Evolutionary conservation across 225 moss, liverwort and hornwort genomes (phyloP).

Genomic region (Bryoerythrophyllum caledonicum): DNA sequence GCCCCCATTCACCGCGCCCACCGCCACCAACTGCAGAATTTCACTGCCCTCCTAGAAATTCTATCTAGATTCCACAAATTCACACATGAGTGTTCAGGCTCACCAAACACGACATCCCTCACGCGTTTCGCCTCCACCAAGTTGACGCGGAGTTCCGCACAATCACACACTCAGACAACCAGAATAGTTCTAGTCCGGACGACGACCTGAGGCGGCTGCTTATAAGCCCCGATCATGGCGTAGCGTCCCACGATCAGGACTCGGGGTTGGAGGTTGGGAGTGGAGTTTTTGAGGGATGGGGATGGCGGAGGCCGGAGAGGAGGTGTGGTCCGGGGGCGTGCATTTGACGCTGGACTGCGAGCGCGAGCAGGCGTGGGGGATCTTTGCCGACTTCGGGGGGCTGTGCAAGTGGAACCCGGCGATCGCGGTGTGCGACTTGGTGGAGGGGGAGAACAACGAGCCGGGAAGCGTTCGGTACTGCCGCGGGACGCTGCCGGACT

Average conservation of each 20-base stretch:
- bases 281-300: background rate
- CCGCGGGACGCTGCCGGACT: constrained; percentile 23
- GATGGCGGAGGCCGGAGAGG: background rate
- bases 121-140: background rate
- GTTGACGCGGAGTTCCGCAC: constrained; percentile 14
- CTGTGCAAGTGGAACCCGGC: constrained; percentile 44
- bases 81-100: background rate
- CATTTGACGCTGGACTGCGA: constrained; percentile 31
- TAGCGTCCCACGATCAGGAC: no score
- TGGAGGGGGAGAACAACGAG: constrained; percentile 36
- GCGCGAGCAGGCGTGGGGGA: constrained; percentile 24
- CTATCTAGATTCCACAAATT: background rate
- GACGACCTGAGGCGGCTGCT: background rate
- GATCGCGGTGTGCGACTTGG: constrained; percentile 33
- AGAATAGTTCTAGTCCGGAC: background rate
- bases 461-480: constrained; percentile 30
- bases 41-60: background rate
- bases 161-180: background rate
- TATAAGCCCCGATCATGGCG: background rate
- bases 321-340: constrained; percentile 37
- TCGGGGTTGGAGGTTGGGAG: background rate
- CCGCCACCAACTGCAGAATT: background rate
- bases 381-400: constrained; percentile 37
- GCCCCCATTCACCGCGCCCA: background rate
- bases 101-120: accelerated